Base-by-base conservation (phyloP, 2,329 filamentous ascomycete genomes). In the Cladosporium phlei region DNA sequence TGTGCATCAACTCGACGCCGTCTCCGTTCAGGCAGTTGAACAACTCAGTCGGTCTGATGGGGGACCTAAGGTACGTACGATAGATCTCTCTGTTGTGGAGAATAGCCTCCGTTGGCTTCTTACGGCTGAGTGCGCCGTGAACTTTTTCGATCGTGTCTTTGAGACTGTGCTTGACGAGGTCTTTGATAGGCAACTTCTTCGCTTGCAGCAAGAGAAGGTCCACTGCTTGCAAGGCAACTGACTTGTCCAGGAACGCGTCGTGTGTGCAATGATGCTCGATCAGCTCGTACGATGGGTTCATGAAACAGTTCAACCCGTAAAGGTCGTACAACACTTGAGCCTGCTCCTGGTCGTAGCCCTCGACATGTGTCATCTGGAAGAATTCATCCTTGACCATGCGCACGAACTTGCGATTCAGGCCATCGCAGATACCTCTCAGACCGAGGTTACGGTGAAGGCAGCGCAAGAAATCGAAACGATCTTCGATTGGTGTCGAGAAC, bases 141-240 rank as follows among this genome's bases (percentile, higher is more conserved):
- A 98, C 88, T 56, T 90, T 89, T 49, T 98, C 93, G 49, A 98
- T 93, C 0, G 89, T 88, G 12, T 77, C 80, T 63, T 91, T 94
- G 45, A 98, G 73, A 47, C 97, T 88, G 12, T 89, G 93, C 64
- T 95, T 97, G 12, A 89, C 79, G 14, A 97, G 70, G 55, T 97
- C 93, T 59, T 91, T 95, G 71, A 95, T 86, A 17, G 87, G 83
- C 73, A 96, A 84, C 51, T 86, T 83, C 39, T 84, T 83, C 2
- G 88, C 88, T 48, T 96, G 81, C 27, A 80, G 73, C 60, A 94
- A 84, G 28, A 97, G 79, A 59, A 90, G 86, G 52, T 95, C 86
- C 9, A 95, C 80, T 38, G 96, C 77, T 53, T 85, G 82, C 59
- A 90, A 76, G 0, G 90, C 90, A 48, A 88, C 88, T 28, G 81